These are phyloP conservation scores for Trebouxiophyceae sp. DNA, from an alignment of 163 green algal genomes.

Conservation along the genomic window DNA sequence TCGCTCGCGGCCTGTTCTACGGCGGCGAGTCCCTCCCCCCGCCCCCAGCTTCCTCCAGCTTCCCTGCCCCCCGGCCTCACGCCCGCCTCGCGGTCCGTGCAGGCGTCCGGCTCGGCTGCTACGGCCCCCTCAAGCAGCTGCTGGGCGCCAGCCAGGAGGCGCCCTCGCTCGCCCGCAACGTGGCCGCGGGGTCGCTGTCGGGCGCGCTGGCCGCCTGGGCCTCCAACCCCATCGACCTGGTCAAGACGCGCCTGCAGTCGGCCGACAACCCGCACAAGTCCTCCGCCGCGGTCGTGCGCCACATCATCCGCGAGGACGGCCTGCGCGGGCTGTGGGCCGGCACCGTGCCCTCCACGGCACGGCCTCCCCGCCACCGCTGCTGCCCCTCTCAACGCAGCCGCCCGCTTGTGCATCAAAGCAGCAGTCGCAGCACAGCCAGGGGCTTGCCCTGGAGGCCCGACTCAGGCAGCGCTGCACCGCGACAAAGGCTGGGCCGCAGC, in stretches of 20 bases:
- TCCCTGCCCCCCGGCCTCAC: background rate
- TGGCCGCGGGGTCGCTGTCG: constrained; percentile 58
- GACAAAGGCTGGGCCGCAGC: too few species aligned
- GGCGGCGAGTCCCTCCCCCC: constrained; percentile 34
- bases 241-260: constrained; percentile 49
- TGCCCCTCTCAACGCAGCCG: too few species aligned
- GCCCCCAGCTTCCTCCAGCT: background rate
- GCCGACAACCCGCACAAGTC: constrained; percentile 11
- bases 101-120: constrained; percentile 68
- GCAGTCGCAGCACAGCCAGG: too few species aligned
- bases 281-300: constrained; percentile 28
- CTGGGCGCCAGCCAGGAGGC: constrained; percentile 19
- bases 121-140: constrained; percentile 61
- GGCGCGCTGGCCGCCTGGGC: constrained; percentile 62
- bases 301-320: constrained; percentile 50
- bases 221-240: constrained; percentile 79
- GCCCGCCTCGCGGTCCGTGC: background rate
- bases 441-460: too few species aligned
- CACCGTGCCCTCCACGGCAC: constrained; percentile 66
- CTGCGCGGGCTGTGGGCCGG: constrained; percentile 70
- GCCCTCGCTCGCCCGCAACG: constrained; percentile 40
- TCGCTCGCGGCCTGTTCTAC: constrained; percentile 68
- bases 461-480: too few species aligned
- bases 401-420: too few species aligned
- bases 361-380: too few species aligned